phyloP scores from a whole-genome alignment of 2,329 filamentous ascomycete species.

The Talaromyces sp. region DNA sequence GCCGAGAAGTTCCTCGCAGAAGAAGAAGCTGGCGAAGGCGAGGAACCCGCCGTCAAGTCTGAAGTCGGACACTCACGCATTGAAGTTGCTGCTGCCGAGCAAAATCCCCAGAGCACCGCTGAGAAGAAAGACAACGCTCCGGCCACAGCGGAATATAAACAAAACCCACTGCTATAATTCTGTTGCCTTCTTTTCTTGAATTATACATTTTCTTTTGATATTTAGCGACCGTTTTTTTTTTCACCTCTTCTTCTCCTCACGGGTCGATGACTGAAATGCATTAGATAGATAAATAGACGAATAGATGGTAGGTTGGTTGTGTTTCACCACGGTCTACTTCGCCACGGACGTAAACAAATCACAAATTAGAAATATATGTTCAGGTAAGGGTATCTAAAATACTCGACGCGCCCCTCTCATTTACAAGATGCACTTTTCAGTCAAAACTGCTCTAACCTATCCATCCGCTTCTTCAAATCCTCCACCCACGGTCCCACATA shows the following conservation, averaged over 20 bases:
- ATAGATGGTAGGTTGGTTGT: constrained; percentile 1
- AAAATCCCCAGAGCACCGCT: neutral
- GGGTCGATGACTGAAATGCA: constrained; percentile 1
- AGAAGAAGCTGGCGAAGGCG: constrained; percentile 55
- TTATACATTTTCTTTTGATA: neutral
- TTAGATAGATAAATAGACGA: constrained; percentile 10
- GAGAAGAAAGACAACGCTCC: constrained; percentile 6
- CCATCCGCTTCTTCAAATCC: constrained; percentile 75
- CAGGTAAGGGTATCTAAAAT: constrained; percentile 9
- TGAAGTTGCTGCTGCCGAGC: constrained; percentile 22
- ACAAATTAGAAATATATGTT: neutral
- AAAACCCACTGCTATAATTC: constrained; percentile 61
- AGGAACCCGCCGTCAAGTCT: constrained; percentile 39
- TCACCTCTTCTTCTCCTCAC: neutral
- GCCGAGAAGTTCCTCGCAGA: constrained; percentile 91
- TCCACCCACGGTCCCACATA: constrained; percentile 88
- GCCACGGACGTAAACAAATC: too few species aligned
- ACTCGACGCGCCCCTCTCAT: neutral
- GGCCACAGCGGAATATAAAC: constrained; percentile 56
- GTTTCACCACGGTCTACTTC: neutral
- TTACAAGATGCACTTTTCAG: neutral
- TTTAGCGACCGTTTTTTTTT: neutral
- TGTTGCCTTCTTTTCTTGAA: neutral
- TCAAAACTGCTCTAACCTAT: constrained; percentile 45
- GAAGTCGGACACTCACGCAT: constrained; percentile 47